These are phyloP conservation scores for Rutstroemia sp. DNA, from an alignment of 2,329 filamentous ascomycete genomes.

Conservation along the genomic window DNA sequence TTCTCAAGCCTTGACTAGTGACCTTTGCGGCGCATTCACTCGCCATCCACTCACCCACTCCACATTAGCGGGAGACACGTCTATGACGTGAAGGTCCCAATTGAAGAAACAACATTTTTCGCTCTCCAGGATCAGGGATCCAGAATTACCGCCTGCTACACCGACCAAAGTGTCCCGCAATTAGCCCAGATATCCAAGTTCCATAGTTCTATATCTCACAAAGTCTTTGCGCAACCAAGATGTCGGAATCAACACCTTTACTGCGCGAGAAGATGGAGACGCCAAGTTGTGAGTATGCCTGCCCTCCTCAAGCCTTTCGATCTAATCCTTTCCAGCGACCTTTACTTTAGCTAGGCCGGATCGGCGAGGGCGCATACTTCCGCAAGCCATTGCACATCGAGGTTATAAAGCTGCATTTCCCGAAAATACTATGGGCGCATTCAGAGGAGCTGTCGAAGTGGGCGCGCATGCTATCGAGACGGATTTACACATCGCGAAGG, in stretches of 20 bases:
- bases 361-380: slow-evolving; percentile 30
- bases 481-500: slow-evolving; percentile 75
- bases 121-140: neutral
- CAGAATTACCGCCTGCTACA: neutral
- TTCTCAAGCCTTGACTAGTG: too few species aligned
- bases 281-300: slow-evolving; percentile 1
- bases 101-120: too few species aligned
- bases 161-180: neutral
- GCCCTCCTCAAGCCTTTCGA: slow-evolving; percentile 3
- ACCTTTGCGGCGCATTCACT: too few species aligned
- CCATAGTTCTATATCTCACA: neutral
- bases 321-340: slow-evolving; percentile 16
- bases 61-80: too few species aligned
- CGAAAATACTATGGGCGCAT: slow-evolving; percentile 80
- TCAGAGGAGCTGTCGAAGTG: slow-evolving; percentile 63
- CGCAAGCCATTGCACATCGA: slow-evolving; percentile 71
- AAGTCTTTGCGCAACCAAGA: neutral
- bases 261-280: slow-evolving; percentile 8
- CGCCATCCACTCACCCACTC: neutral
- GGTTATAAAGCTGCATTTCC: slow-evolving; percentile 72
- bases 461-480: slow-evolving; percentile 82
- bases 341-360: slow-evolving; percentile 21
- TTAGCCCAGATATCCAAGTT: neutral
- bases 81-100: too few species aligned
- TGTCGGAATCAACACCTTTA: slow-evolving; percentile 7